Evolutionary conservation across 108 stramenopile genomes (phyloP).

Genomic region (Parmales sp.): DNA sequence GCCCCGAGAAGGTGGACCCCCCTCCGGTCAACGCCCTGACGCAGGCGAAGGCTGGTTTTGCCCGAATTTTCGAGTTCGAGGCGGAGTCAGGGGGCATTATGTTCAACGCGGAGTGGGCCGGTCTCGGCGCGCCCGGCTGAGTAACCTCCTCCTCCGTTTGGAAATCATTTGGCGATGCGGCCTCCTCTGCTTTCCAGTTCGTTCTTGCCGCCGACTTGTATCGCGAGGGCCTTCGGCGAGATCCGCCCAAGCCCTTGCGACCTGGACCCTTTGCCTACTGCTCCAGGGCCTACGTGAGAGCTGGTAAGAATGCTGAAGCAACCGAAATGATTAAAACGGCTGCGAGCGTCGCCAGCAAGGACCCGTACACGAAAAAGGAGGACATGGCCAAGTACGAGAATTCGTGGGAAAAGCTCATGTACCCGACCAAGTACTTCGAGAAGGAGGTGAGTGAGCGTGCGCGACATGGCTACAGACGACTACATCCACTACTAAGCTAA

Average conservation of each 20-base stretch:
- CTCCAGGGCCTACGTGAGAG: background rate
- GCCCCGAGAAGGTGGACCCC: background rate
- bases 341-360: too few species aligned
- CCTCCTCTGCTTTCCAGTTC: background rate
- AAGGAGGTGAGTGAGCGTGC: background rate
- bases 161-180: slow-evolving; percentile 2
- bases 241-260: background rate
- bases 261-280: background rate
- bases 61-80: background rate
- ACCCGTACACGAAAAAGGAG: background rate
- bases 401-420: background rate
- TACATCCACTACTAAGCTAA: too few species aligned
- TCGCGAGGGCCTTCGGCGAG: background rate
- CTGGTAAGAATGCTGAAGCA: background rate
- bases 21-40: background rate
- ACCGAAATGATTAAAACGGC: background rate
- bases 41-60: background rate
- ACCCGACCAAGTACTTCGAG: background rate
- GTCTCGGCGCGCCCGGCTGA: background rate
- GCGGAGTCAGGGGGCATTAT: background rate
- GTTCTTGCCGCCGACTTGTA: background rate
- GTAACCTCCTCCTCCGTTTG: background rate
- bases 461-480: too few species aligned
- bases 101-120: background rate
- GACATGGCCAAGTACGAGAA: background rate